phyloP scores from a whole-genome alignment of 2,329 filamentous ascomycete genomes.

The Calonectria hawksworthii region DNA sequence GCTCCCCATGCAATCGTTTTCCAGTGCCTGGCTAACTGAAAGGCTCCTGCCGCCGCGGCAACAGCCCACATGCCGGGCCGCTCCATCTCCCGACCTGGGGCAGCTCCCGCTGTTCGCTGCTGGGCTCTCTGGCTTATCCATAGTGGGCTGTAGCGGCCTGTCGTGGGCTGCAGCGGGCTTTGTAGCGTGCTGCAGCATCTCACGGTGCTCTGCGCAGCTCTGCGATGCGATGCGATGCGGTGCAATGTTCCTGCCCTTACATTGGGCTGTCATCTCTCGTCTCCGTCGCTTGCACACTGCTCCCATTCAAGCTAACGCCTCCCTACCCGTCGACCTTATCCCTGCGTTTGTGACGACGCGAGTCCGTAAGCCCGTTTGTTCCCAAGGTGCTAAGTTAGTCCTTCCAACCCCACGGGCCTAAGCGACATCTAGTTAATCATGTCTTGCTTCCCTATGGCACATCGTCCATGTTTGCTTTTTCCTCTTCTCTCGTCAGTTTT shows the following conservation, averaged over 20 bases:
- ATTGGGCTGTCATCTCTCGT: neutral
- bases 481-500: slow-evolving; percentile 25
- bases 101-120: neutral
- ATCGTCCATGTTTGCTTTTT: slow-evolving; percentile 32
- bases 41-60: slow-evolving; percentile 4
- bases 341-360: neutral
- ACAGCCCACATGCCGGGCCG: slow-evolving; percentile 19
- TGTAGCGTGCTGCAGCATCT: neutral
- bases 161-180: neutral
- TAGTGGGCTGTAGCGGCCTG: neutral
- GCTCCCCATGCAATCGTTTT: neutral
- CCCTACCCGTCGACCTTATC: slow-evolving; percentile 3
- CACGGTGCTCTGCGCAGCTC: neutral
- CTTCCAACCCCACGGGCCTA: slow-evolving; percentile 28
- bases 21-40: slow-evolving; percentile 12
- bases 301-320: neutral
- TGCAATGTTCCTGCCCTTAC: neutral
- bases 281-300: neutral
- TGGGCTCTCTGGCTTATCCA: neutral
- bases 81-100: neutral
- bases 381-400: slow-evolving; percentile 2
- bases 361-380: slow-evolving; percentile 19
- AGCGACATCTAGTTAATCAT: slow-evolving; percentile 32
- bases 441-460: slow-evolving; percentile 32
- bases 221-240: neutral